Conservation (phyloP, 768 basidiomycete species). For the Butyriboletus loyo region DNA sequence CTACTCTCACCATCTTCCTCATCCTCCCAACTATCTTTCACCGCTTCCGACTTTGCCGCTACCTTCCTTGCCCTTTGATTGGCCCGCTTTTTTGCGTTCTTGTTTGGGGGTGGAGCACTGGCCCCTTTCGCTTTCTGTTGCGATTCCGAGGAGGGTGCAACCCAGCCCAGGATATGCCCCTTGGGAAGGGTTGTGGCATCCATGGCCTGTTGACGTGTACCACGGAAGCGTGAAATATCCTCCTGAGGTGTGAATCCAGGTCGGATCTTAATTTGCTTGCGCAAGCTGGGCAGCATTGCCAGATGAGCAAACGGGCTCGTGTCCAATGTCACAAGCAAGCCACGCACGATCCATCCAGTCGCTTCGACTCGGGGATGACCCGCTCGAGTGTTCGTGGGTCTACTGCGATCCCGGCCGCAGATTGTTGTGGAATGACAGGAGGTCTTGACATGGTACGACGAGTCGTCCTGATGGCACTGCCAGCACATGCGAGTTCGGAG, state of each 20-base stretch:
- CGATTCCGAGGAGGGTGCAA: constrained; percentile 51
- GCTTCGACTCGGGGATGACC: constrained; percentile 80
- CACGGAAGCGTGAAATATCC: constrained; percentile 84
- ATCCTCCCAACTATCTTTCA: constrained; percentile 80
- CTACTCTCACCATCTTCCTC: constrained; percentile 51
- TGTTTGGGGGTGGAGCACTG: constrained; percentile 48
- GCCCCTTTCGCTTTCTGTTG: constrained; percentile 31
- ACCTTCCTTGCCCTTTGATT: constrained; percentile 72
- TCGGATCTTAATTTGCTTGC: constrained; percentile 85
- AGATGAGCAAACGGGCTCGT: constrained; percentile 8
- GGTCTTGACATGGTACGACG: constrained; percentile 63
- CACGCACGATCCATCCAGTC: constrained; percentile 80
- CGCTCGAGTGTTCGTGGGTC: constrained; percentile 86
- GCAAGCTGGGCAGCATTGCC: constrained; percentile 47
- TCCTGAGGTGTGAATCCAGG: constrained; percentile 95
- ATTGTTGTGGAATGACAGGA: constrained; percentile 66
- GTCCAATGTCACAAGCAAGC: constrained; percentile 2
- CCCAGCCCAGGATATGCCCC: constrained; percentile 83
- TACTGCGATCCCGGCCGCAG: constrained; percentile 75
- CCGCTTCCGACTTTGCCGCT: constrained; percentile 48
- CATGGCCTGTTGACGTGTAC: constrained; percentile 70
- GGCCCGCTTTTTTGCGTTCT: constrained; percentile 80
- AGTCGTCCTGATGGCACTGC: background rate
- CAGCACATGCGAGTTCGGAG: constrained; percentile 25
- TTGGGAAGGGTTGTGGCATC: constrained; percentile 64